Base-by-base conservation (phyloP, 768 basidiomycete species). In the Hemileccinum rubropunctum region DNA sequence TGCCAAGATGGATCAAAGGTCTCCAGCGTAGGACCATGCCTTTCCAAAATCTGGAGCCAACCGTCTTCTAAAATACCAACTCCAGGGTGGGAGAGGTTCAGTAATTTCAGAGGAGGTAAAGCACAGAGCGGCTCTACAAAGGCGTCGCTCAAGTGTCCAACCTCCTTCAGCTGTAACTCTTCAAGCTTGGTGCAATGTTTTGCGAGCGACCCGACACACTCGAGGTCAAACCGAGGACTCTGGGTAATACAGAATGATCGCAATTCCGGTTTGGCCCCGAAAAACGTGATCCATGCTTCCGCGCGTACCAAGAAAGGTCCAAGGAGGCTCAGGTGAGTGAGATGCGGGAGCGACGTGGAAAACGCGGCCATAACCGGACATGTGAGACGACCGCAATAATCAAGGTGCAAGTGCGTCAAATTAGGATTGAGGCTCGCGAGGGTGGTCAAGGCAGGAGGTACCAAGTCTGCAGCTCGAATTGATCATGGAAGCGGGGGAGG, bases 281-380 rank as follows among this genome's bases (percentile, higher is more conserved):
- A 82, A 71, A 97, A 93, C 0, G 70, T 60, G 40, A 77, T 71
- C 95, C 95, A 98, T 0, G 79, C 81, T 0, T 77, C 71, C 8
- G 78, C 70, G 18, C 84, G 83, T 32, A 97, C 86, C 20, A 93
- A 82, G 69, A 91, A 94, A 2, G 93, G 93, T 0, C 89, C 95
- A 12, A 91, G 81, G 14, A 99, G 86, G 64, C 87, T 84, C 13
- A 99, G 59, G 30, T 81, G 80, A 5, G 71, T 77, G 35, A 99
- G 79, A 13, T 79, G 65, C 2, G 81, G 84, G 27, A 99, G 76
- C 0, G 78, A 76, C 5, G 68, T 74, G 36, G 75, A 75, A 77
- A 91, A 89, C 21, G 78, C 66, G 14, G 68, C 60, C 41, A 91
- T 68, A 35, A 83, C 80, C 0, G 71, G 53, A 56, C 85, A 80